phyloP scores from a whole-genome alignment of 2,329 filamentous ascomycete genomes.

The Immersiporthe knoxdaviesiana region DNA sequence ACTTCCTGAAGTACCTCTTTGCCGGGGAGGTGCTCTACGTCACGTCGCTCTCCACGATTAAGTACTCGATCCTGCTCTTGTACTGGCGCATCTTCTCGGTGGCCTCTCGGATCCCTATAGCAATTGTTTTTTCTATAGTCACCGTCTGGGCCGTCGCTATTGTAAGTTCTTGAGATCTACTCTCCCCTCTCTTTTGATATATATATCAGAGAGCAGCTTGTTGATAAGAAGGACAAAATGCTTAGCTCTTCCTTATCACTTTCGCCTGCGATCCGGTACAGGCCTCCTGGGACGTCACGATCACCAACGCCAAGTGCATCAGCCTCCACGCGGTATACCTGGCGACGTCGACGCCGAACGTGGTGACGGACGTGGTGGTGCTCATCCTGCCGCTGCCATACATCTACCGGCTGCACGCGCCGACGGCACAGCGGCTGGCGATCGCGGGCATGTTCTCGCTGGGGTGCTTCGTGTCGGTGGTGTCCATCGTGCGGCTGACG shows the following conservation, averaged over 20 bases:
- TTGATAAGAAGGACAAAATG: not conserved
- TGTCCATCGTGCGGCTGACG: constrained; percentile 1
- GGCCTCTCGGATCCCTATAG: not conserved
- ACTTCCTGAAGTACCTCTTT: not conserved
- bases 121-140: not conserved
- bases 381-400: not conserved
- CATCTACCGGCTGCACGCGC: not conserved
- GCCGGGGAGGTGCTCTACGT: constrained; percentile 1
- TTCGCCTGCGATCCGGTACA: not conserved
- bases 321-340: not conserved
- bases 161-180: not conserved
- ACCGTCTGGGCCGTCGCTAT: not conserved
- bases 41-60: constrained; percentile 1
- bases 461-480: not conserved
- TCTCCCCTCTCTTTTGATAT: not conserved
- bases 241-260: not conserved
- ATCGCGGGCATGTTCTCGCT: constrained; percentile 5
- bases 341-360: not conserved
- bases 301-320: not conserved
- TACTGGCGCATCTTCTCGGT: constrained; percentile 3
- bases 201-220: not conserved
- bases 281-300: constrained; percentile 1
- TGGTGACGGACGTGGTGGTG: not conserved
- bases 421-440: not conserved
- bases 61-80: constrained; percentile 7